Evolutionary conservation across 2,329 filamentous ascomycete species (phyloP).

Genomic region (Meredithiella fracta): DNA sequence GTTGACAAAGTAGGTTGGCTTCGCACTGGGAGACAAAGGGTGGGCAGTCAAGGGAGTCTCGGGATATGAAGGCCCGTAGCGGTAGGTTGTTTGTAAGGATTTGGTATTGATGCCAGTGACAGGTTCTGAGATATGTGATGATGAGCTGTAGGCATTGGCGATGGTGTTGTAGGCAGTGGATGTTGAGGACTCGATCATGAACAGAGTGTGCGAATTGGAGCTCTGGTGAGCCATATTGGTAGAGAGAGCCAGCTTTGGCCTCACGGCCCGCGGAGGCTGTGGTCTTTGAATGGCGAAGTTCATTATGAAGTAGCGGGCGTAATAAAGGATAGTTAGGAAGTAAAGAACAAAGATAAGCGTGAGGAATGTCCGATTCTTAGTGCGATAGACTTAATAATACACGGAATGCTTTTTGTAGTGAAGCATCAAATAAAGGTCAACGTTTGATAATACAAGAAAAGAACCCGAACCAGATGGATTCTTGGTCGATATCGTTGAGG

Average conservation of each 20-base stretch:
- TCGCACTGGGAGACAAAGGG: slow-evolving; percentile 29
- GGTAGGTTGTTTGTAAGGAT: slow-evolving; percentile 16
- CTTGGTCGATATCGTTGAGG: neutral
- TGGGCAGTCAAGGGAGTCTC: slow-evolving; percentile 38
- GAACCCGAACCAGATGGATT: neutral
- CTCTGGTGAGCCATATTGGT: slow-evolving; percentile 23
- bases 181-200: slow-evolving; percentile 37
- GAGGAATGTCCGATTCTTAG: no score
- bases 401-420: neutral
- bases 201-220: slow-evolving; percentile 25
- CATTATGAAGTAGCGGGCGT: slow-evolving; percentile 5
- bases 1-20: slow-evolving; percentile 34
- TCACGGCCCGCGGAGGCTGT: slow-evolving; percentile 5
- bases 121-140: slow-evolving; percentile 7
- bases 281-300: slow-evolving; percentile 4
- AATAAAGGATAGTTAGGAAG: neutral
- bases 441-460: neutral
- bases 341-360: neutral
- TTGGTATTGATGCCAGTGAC: slow-evolving; percentile 12
- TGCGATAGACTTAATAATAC: neutral
- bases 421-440: neutral
- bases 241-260: slow-evolving; percentile 24
- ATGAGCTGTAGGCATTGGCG: slow-evolving; percentile 40
- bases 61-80: slow-evolving; percentile 29
- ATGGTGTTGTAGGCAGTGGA: slow-evolving; percentile 50